Base-by-base conservation (phyloP, 129 eudicot genomes). In the Chrysanthemum makinoi region DNA sequence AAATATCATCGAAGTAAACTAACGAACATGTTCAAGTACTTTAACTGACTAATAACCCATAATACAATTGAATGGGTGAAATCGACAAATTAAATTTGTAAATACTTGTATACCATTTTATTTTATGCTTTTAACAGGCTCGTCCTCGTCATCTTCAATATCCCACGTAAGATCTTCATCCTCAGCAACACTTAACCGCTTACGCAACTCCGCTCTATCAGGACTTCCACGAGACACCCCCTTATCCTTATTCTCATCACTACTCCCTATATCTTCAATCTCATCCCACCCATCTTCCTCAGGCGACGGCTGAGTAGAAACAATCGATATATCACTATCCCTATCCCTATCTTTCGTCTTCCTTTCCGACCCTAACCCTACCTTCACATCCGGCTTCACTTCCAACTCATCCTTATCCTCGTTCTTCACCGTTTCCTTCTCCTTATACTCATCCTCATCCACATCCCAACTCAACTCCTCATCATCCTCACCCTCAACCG, bases 381-480 rank as follows among this genome's bases (percentile, higher is more conserved):
- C 70, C 69, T 80, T 86, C 79, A 82, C 91, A 72, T 86, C 88
- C 5, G 26, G 28, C 54, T 80, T 83, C 10, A 10, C 73, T 44
- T 70, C 80, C 75, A 75, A 48, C 46, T 80, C 91, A 10, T 58
- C 7, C 72, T n/a, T 55, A 63, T 18, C 66, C 55, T 54, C 81
- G 56, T 70, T 80, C 58, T 55, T 65, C 1, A 70, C 15, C 16
- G n/a, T 53, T 57, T 77, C 50, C 46, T 59, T 80, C 9, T 84
- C 88, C 54, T 84, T 88, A 24, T 86, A 82, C 43, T 86, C 93
- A 12, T 89, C 90, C 17, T 88, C 96, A 47, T 91, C 97, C 4
- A 88, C 92, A 82, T 91, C 97, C 97, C 97, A 91, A 60, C 88
- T 82, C 80, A 91, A 74, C 18, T 88, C 97, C 49, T 91, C 97